These are phyloP conservation scores for Solanum sitiens DNA, from an alignment of 257 asterid genomes.

Conservation along the genomic window DNA sequence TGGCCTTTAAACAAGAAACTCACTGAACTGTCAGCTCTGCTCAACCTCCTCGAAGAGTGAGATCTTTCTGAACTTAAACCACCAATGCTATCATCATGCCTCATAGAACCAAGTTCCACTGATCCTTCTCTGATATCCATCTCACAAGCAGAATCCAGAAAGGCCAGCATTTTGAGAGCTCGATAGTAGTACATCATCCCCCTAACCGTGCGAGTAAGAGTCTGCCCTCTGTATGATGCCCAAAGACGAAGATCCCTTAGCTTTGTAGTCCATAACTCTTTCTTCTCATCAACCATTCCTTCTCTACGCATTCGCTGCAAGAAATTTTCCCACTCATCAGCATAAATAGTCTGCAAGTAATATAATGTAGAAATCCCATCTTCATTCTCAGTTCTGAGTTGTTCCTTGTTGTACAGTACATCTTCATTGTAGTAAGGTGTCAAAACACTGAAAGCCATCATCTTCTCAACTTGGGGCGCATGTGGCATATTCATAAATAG, in stretches of 20 bases:
- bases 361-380: constrained; percentile 93
- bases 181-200: constrained; percentile 99
- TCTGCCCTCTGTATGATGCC: constrained; percentile 99
- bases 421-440: constrained; percentile 97
- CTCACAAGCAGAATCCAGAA: constrained; percentile 98
- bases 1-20: constrained; percentile 75
- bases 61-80: constrained; percentile 38
- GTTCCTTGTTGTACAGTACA: constrained; percentile 83
- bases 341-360: constrained; percentile 89
- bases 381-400: constrained; percentile 93
- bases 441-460: constrained; percentile 96
- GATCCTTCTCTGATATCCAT: constrained; percentile 92
- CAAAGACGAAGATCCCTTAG: constrained; percentile 84
- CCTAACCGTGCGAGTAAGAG: constrained; percentile 91
- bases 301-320: constrained; percentile 84
- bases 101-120: constrained; percentile 60
- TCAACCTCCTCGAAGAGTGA: constrained; percentile 60
- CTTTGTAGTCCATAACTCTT: constrained; percentile 70
- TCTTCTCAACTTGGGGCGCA: constrained; percentile 98
- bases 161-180: constrained; percentile 97
- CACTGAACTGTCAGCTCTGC: constrained; percentile 73
- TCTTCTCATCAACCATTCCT: constrained; percentile 68
- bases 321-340: constrained; percentile 94
- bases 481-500: constrained; percentile 98
- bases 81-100: constrained; percentile 34